Evolutionary conservation across 257 asterid species (phyloP), one percentile per base, ranked within the genome.

Genomic region (Solanum medicagineum): DNA sequence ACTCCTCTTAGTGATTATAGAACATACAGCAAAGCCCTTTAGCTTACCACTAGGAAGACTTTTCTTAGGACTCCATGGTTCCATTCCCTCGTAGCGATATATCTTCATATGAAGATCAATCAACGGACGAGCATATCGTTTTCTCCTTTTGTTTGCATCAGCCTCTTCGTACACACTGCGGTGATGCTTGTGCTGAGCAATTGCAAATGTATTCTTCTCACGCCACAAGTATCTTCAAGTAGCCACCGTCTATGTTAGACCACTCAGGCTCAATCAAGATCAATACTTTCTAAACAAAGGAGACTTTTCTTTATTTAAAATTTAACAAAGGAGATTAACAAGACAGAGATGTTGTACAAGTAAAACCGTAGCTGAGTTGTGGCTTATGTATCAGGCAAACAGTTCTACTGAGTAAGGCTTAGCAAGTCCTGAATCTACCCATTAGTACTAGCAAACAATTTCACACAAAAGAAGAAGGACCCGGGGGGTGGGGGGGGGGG

Each of bases 71-170:
- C 53, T 88, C 99, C 99, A 97, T 15, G 97, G 93, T 90, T 94
- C 92, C 98, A 95, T 83, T 88, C 98, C 97, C 89, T 96, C 99
- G 5, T 91, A 92, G 24, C 89, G 89, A 85, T 96, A 96, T 87
- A 95, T 95, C 87, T 93, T 96, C 95, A 92, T 94, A 22, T 95
- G 98, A 59, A 95, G 93, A 90, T 96, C 98, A 80, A 95, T 94
- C 51, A 96, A 92, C 49, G 99, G 99, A 29, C 98, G 97, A 85
- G 99, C 98, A 92, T 96, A 96, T 80, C 99, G 90, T 88, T 96
- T 95, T 87, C 99, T 94, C 85, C 99, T 87, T 91, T 96, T 95
- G 90, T 95, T 95, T 32, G 99, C 84, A 89, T 95, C 99, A 2
- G 98, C 98, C 89, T 96, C 98, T 89, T 96, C 98, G 74, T 92